Evolutionary conservation across 345 rosid genomes (phyloP), one percentile per base, ranked within the genome.

Genomic region (Camelina laxa): DNA sequence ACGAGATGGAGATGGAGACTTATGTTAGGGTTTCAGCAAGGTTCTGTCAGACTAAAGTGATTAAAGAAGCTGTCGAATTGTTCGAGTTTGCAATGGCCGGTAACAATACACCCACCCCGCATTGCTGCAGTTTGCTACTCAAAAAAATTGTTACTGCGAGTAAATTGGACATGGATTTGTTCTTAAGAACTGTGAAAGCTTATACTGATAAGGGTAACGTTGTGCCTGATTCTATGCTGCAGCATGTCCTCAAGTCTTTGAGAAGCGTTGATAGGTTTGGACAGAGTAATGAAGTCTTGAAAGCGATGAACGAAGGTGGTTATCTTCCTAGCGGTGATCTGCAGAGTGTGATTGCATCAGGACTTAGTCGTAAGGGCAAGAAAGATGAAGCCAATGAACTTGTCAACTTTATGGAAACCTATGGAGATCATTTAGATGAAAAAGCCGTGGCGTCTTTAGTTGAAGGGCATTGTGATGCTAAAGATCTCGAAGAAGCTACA

Each of bases 1-100:
- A 74, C 74, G 93, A 87, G 73, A 81, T 92, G 91, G 92, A 87
- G 54, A 80, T 44, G 79, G 91, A 86, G 54, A 90, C 97, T 11
- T 90, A 65, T 64, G 78, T 27, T 36, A 82, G 82, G 61, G 87
- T 88, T 67, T 80, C 76, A 1, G 82, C 72, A 38, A 76, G 72
- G 60, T 76, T 77, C 48, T 77, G 80, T 64, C 75, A 77, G 72
- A 77, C 30, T 47, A 69, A 57, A 36, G 22, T 76, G 80, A 53
- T 76, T 14, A 81, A 69, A 38, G 75, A 70, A 70, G 75, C 71
- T 16, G 75, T 76, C 0, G 67, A 70, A 13, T 27, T 69, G 71
- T 76, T 63, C 5, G 80, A 76, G 65, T 64, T 77, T 82, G 97
- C 94, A 19, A 85, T 89, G 99, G 78, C 67, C 33, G 89, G 97